Conservation (phyloP, 192 early-diverging fungal species). For the Borealophlyctis nickersoniae region DNA sequence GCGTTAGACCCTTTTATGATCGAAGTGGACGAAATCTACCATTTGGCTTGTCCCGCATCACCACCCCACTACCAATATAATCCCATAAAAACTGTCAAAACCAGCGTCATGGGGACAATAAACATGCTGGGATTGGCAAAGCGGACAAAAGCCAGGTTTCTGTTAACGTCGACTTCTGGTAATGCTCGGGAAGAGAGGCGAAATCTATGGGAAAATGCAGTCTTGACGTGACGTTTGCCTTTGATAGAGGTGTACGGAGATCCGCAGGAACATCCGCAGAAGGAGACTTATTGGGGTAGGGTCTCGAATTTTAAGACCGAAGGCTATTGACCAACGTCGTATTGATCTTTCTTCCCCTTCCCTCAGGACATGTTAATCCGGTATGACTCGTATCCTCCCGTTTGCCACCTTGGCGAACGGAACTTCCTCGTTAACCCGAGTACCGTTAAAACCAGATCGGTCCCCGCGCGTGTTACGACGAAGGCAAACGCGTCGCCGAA, state of each 20-base stretch:
- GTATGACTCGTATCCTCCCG: constrained; percentile 18
- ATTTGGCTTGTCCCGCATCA: constrained; percentile 82
- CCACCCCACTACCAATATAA: constrained; percentile 87
- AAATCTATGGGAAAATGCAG: too few species aligned
- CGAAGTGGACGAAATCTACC: constrained; percentile 82
- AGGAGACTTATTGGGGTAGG: constrained; percentile 81
- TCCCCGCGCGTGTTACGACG: constrained; percentile 82
- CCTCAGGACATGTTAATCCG: constrained; percentile 29
- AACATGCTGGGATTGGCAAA: constrained; percentile 86
- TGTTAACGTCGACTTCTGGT: constrained; percentile 79
- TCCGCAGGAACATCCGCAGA: constrained; percentile 80
- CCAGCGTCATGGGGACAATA: constrained; percentile 77
- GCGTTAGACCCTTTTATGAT: constrained; percentile 70
- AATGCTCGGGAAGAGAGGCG: constrained; percentile 13
- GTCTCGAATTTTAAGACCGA: constrained; percentile 27
- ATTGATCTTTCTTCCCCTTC: too few species aligned
- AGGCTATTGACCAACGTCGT: too few species aligned
- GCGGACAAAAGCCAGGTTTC: constrained; percentile 71
- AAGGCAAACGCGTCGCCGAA: constrained; percentile 83
- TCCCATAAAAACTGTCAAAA: constrained; percentile 83
- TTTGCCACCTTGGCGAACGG: too few species aligned
- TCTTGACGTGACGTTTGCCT: too few species aligned
- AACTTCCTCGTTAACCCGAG: too few species aligned
- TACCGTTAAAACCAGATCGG: constrained; percentile 72
- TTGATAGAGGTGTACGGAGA: constrained; percentile 79